phyloP scores from a whole-genome alignment of 2,329 filamentous ascomycete species.

The Colletotrichum simmondsii region DNA sequence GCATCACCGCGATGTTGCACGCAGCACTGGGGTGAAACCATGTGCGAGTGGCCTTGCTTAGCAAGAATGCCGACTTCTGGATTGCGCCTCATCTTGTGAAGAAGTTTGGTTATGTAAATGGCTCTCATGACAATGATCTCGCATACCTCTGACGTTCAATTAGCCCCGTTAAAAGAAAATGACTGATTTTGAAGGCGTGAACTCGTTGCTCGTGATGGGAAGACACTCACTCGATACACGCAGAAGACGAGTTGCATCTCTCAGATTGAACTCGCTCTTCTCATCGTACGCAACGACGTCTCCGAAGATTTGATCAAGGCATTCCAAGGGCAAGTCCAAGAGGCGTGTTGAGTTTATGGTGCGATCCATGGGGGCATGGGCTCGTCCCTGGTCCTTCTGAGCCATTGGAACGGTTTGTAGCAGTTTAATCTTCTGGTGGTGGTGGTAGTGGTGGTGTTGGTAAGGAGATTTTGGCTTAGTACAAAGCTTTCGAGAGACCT shows the following conservation, averaged over 20 bases:
- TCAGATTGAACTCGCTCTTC: neutral
- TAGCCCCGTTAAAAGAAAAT: neutral
- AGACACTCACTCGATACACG: neutral
- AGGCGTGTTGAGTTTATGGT: neutral
- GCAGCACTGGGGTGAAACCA: neutral
- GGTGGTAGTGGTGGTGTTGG: too few relatives aligned
- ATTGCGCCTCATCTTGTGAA: neutral
- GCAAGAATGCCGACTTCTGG: neutral
- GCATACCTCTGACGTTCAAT: neutral
- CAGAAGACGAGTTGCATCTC: neutral
- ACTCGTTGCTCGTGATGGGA: neutral
- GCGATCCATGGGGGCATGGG: too few relatives aligned
- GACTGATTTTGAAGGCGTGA: neutral
- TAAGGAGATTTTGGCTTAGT: too few relatives aligned
- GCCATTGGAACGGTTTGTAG: too few relatives aligned
- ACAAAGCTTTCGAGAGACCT: too few relatives aligned
- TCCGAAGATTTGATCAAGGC: neutral
- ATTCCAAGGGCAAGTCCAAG: neutral
- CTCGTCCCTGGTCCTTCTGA: neutral
- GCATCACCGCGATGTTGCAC: neutral
- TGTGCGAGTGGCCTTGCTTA: neutral
- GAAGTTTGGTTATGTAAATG: neutral
- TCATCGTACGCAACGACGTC: neutral
- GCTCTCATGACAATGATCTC: conserved; percentile 1
- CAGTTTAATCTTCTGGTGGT: too few relatives aligned